Conservation (phyloP, 345 rosid species). For the Camelina hispida region DNA sequence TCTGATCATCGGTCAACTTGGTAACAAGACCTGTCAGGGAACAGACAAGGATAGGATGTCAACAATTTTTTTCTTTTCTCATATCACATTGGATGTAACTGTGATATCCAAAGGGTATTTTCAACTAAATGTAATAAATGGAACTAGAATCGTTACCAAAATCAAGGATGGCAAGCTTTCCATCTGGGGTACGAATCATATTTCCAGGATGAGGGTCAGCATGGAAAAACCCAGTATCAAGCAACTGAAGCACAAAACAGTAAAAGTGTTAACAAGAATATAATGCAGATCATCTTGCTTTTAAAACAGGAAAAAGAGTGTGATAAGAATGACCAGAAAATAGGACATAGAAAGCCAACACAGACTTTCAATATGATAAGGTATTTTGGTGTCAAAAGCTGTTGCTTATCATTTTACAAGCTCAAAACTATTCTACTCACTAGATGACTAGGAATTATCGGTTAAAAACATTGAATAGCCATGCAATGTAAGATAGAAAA, state of each 20-base stretch:
- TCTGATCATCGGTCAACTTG: constrained; percentile 90
- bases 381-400: neutral
- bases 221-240: constrained; percentile 97
- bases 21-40: constrained; percentile 76
- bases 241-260: constrained; percentile 62
- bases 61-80: neutral
- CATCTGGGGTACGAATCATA: constrained; percentile 95
- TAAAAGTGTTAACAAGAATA: constrained; percentile 13
- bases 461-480: neutral
- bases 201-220: constrained; percentile 99
- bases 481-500: neutral
- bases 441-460: neutral
- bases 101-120: neutral
- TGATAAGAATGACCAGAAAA: neutral
- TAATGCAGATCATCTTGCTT: neutral
- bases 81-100: neutral
- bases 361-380: neutral
- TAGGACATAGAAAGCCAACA: neutral
- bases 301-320: neutral
- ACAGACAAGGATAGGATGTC: constrained; percentile 13
- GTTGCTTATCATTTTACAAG: neutral
- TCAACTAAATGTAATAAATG: neutral
- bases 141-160: constrained; percentile 63
- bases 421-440: constrained; percentile 1
- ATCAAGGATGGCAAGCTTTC: constrained; percentile 95